Evolutionary conservation across 1,284 basidiomycete species (phyloP).

Genomic region (Mrakiaceae sp.): DNA sequence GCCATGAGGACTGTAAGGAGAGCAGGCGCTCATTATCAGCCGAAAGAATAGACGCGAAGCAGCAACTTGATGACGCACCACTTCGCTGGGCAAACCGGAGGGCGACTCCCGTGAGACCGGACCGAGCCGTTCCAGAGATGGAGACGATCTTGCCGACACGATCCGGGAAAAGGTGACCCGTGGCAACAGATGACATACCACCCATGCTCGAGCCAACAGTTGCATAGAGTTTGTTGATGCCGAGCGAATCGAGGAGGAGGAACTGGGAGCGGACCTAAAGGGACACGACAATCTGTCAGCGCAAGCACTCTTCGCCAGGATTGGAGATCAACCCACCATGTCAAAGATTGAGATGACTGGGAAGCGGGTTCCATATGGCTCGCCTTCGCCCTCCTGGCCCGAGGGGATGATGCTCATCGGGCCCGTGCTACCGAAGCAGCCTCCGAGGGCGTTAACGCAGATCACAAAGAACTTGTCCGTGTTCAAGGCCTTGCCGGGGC

Average conservation of each 20-base stretch:
- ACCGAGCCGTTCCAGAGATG: constrained; percentile 87
- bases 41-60: neutral
- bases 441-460: constrained; percentile 94
- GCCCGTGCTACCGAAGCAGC: constrained; percentile 94
- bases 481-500: constrained; percentile 85
- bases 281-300: neutral
- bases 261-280: constrained; percentile 66
- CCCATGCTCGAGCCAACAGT: constrained; percentile 93
- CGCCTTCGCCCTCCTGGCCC: constrained; percentile 34
- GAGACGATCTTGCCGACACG: constrained; percentile 75
- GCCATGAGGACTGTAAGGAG: constrained; percentile 75
- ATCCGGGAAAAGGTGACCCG: constrained; percentile 82
- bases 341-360: constrained; percentile 89
- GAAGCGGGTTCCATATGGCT: constrained; percentile 79
- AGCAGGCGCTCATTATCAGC: constrained; percentile 11
- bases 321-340: constrained; percentile 48
- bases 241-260: constrained; percentile 68
- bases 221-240: constrained; percentile 77
- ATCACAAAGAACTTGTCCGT: constrained; percentile 87
- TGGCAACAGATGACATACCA: constrained; percentile 94
- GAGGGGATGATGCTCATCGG: constrained; percentile 54
- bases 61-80: constrained; percentile 44
- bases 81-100: constrained; percentile 93
- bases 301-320: neutral
- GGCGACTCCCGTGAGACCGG: constrained; percentile 81